These are phyloP conservation scores for Lunasporangiospora selenospora DNA, from an alignment of 192 early-diverging fungal genomes.

Conservation along the genomic window DNA sequence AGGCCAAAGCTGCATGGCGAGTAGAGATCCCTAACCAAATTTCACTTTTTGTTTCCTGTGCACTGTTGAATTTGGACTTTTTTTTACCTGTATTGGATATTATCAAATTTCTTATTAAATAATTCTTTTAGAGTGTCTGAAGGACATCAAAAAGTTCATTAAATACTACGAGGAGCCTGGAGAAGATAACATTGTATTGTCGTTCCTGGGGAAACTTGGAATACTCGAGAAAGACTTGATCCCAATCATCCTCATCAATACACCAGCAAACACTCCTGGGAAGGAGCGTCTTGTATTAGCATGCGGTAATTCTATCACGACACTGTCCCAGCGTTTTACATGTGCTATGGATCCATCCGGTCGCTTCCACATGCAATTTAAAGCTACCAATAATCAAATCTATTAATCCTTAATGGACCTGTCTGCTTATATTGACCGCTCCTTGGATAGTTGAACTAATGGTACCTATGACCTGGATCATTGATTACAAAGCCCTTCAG, in stretches of 20 bases:
- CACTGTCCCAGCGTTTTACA: no score
- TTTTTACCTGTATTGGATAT: no score
- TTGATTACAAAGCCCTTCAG: slow-evolving; percentile 57
- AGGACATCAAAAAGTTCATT: slow-evolving; percentile 88
- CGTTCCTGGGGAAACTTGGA: slow-evolving; percentile 76
- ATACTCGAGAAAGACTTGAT: slow-evolving; percentile 80
- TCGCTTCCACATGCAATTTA: no score
- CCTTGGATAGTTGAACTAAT: slow-evolving; percentile 75
- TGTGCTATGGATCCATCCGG: no score
- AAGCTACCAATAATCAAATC: no score
- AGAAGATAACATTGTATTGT: slow-evolving; percentile 61
- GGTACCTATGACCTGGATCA: slow-evolving; percentile 90
- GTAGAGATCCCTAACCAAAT: no score
- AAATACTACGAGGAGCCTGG: slow-evolving; percentile 74
- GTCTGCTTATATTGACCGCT: no score
- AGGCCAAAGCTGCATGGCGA: no score
- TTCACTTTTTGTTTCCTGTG: no score
- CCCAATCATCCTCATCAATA: slow-evolving; percentile 68
- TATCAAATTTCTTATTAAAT: slow-evolving; percentile 2
- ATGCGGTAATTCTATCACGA: slow-evolving; percentile 52
- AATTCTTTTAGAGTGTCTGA: slow-evolving; percentile 70
- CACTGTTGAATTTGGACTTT: no score
- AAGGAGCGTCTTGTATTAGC: slow-evolving; percentile 55
- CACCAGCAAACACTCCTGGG: slow-evolving; percentile 20
- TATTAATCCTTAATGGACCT: no score